phyloP scores from a whole-genome alignment of 176 grass and related monocot genomes.

The Tillandsia fasciculata region DNA sequence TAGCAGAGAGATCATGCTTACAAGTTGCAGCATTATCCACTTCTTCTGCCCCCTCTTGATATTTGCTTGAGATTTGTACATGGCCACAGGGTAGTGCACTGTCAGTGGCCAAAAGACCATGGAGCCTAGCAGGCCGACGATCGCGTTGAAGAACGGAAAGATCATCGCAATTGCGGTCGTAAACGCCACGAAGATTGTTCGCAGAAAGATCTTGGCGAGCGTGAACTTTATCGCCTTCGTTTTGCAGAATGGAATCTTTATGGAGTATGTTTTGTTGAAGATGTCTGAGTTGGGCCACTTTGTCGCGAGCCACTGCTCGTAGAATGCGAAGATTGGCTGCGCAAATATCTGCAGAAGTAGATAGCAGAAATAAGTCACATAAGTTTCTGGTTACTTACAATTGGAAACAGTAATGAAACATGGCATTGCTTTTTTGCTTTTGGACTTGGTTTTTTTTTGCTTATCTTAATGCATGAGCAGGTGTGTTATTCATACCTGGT shows the following conservation, averaged over 20 bases:
- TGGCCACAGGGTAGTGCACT: slow-evolving; percentile 76
- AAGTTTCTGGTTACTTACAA: not conserved
- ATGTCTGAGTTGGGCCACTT: slow-evolving; percentile 7
- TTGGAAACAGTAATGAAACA: not conserved
- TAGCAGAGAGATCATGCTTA: slow-evolving; percentile 41
- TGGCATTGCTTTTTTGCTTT: not conserved
- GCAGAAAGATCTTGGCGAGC: slow-evolving; percentile 45
- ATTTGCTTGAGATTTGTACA: slow-evolving; percentile 64
- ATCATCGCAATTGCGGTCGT: slow-evolving; percentile 56
- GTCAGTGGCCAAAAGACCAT: slow-evolving; percentile 63
- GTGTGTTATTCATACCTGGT: slow-evolving; percentile 41
- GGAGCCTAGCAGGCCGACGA: slow-evolving; percentile 55
- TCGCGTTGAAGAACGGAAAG: slow-evolving; percentile 79
- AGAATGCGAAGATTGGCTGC: slow-evolving; percentile 50
- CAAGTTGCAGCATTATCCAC: slow-evolving; percentile 41
- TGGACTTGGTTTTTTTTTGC: too few species aligned
- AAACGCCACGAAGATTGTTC: slow-evolving; percentile 41
- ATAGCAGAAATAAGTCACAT: not conserved
- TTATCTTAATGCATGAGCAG: slow-evolving; percentile 9
- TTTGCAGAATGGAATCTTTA: slow-evolving; percentile 10
- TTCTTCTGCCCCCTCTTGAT: slow-evolving; percentile 31
- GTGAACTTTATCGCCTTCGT: slow-evolving; percentile 19
- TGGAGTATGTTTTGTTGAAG: slow-evolving; percentile 27
- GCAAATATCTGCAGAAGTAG: slow-evolving; percentile 27
- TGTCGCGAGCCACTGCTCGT: slow-evolving; percentile 22